A percentile compares a stretch with the other conserved stretches of the same genome.
Evolutionary conservation across 2,329 filamentous ascomycete species (phyloP).

Genomic region (Microdochium nivale): DNA sequence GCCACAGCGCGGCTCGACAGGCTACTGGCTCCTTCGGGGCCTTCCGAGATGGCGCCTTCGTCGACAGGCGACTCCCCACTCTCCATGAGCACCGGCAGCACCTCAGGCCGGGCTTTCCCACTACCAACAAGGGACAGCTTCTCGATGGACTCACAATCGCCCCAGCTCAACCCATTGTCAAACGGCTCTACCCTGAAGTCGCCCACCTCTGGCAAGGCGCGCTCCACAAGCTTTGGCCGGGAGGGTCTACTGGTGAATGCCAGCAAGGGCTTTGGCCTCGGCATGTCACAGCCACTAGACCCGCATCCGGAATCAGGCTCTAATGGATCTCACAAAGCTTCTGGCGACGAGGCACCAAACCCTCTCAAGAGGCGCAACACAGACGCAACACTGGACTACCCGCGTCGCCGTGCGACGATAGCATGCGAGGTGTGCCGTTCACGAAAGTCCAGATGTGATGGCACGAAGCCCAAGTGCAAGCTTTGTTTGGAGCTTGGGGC

Average conservation of each 20-base stretch:
- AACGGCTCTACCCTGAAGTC: slow-evolving; percentile 41
- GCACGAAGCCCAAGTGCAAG: slow-evolving; percentile 74
- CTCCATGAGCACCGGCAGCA: slow-evolving; percentile 29
- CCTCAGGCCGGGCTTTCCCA: slow-evolving; percentile 31
- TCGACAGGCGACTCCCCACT: slow-evolving; percentile 44
- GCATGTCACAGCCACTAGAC: slow-evolving; percentile 46
- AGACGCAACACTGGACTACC: slow-evolving; percentile 54
- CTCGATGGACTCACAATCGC: slow-evolving; percentile 37
- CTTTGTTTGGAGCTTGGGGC: slow-evolving; percentile 75
- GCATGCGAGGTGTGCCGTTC: slow-evolving; percentile 78
- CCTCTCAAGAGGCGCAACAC: slow-evolving; percentile 55
- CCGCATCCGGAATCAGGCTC: slow-evolving; percentile 30
- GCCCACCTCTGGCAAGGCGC: slow-evolving; percentile 36
- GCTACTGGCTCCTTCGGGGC: neutral
- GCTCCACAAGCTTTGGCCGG: slow-evolving; percentile 41
- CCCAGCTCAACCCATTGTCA: slow-evolving; percentile 30
- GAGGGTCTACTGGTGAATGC: slow-evolving; percentile 38
- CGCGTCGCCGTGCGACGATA: slow-evolving; percentile 55
- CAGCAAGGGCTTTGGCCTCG: slow-evolving; percentile 9
- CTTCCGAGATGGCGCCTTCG: slow-evolving; percentile 40
- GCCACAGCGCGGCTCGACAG: slow-evolving; percentile 5
- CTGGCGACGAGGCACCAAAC: slow-evolving; percentile 41
- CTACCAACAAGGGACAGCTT: slow-evolving; percentile 37
- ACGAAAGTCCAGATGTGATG: slow-evolving; percentile 71
- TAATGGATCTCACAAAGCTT: slow-evolving; percentile 36